Percentiles rank a stretch among this genome's conserved stretches.
Evolutionary conservation across 192 early-diverging fungal species (phyloP).

Genomic region (Linnemannia exigua): DNA sequence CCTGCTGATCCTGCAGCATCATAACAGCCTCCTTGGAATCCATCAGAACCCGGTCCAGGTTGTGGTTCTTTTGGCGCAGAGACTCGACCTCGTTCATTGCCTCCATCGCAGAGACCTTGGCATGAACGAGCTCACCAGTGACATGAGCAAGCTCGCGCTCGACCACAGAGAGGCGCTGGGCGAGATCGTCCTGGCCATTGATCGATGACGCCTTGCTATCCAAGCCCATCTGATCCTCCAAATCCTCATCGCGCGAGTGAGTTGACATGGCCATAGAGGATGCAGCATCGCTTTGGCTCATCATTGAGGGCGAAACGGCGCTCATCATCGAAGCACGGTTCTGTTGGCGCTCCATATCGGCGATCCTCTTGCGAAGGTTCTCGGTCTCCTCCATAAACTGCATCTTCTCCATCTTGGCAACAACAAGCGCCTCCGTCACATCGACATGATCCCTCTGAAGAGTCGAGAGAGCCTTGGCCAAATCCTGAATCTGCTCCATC

Average conservation of each 20-base stretch:
- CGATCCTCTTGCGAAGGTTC: slow-evolving; percentile 62
- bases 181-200: slow-evolving; percentile 25
- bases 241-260: slow-evolving; percentile 39
- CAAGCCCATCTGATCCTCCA: not conserved
- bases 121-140: slow-evolving; percentile 44
- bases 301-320: slow-evolving; percentile 39
- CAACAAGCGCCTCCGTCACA: slow-evolving; percentile 72
- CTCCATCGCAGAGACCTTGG: slow-evolving; percentile 53
- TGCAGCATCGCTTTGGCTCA: slow-evolving; percentile 51
- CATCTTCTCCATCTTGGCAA: slow-evolving; percentile 67
- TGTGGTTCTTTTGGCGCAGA: slow-evolving; percentile 44
- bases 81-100: slow-evolving; percentile 55
- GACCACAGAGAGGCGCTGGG: slow-evolving; percentile 25
- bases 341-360: slow-evolving; percentile 61
- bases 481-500: slow-evolving; percentile 68
- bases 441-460: slow-evolving; percentile 80
- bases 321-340: slow-evolving; percentile 60
- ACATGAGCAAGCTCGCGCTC: slow-evolving; percentile 52
- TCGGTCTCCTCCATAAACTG: slow-evolving; percentile 66
- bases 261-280: slow-evolving; percentile 39
- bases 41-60: slow-evolving; percentile 43
- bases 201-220: slow-evolving; percentile 37
- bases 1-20: slow-evolving; percentile 49
- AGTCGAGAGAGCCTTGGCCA: slow-evolving; percentile 75
- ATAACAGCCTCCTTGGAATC: slow-evolving; percentile 52